Evolutionary conservation across 139 green algal species (phyloP).

Genomic region (Chlamydomonas incerta): DNA sequence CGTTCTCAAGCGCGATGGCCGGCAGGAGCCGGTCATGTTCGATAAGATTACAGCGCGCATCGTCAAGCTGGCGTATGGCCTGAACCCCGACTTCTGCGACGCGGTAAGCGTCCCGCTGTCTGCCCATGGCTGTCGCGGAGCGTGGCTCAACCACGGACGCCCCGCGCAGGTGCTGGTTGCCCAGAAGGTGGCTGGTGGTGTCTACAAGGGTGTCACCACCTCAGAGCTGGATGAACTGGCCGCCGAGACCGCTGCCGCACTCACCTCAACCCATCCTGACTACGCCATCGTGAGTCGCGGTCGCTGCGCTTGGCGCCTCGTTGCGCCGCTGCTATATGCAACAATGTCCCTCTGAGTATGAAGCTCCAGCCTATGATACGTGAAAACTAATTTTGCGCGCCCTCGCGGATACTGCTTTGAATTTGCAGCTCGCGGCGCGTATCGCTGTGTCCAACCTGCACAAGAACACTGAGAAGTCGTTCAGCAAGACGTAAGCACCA

Average conservation of each 20-base stretch:
- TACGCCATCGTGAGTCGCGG: slow-evolving; percentile 89
- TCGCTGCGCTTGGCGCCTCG: background rate
- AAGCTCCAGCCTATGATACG: background rate
- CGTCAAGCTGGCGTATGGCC: slow-evolving; percentile 95
- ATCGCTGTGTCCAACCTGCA: slow-evolving; percentile 99
- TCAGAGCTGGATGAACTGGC: slow-evolving; percentile 98
- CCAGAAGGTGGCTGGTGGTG: slow-evolving; percentile 95
- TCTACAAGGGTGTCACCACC: slow-evolving; percentile 98
- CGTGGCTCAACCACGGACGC: background rate
- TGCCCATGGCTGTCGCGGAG: slow-evolving; percentile 1
- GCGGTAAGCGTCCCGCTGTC: slow-evolving; percentile 66
- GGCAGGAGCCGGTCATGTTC: slow-evolving; percentile 92
- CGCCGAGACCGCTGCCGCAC: slow-evolving; percentile 96
- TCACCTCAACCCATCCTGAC: slow-evolving; percentile 98
- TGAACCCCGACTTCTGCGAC: slow-evolving; percentile 97
- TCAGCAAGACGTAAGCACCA: slow-evolving; percentile 90
- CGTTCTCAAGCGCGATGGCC: slow-evolving; percentile 94
- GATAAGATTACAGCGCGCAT: slow-evolving; percentile 99
- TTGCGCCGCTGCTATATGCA: too few species aligned
- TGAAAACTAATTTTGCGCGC: too few species aligned
- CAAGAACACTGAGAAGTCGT: slow-evolving; percentile 99
- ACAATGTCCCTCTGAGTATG: too few species aligned
- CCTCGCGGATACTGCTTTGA: too few species aligned
- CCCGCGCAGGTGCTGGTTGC: slow-evolving; percentile 90
- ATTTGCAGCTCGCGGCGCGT: slow-evolving; percentile 92